phyloP scores from a whole-genome alignment of 2,329 filamentous ascomycete genomes.

The Colletotrichum orchidophilum region DNA sequence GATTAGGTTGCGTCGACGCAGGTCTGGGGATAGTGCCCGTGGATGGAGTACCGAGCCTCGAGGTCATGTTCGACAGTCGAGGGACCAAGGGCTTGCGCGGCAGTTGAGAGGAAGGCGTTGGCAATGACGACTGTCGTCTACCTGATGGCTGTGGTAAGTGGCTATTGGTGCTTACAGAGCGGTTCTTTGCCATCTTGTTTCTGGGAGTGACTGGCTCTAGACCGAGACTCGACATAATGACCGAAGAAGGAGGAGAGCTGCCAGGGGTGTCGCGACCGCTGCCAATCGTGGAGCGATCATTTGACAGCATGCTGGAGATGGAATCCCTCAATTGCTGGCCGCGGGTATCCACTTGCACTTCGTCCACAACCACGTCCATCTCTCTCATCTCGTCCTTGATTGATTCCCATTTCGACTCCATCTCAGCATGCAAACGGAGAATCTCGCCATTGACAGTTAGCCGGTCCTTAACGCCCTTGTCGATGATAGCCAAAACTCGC shows the following conservation, averaged over 20 bases:
- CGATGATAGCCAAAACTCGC: conserved; percentile 89
- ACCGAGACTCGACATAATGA: conserved; percentile 67
- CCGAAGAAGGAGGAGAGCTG: conserved; percentile 71
- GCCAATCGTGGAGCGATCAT: conserved; percentile 76
- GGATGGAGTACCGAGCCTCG: conserved; percentile 58
- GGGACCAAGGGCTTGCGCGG: conserved; percentile 53
- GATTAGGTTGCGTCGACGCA: conserved; percentile 58
- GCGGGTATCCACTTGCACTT: conserved; percentile 69
- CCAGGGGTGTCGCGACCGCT: conserved; percentile 78
- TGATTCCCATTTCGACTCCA: conserved; percentile 82
- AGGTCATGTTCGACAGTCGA: conserved; percentile 57
- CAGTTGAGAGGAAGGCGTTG: conserved; percentile 51
- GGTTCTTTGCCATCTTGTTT: conserved; percentile 52
- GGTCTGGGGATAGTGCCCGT: conserved; percentile 52
- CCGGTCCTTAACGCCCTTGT: conserved; percentile 94
- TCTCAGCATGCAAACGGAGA: conserved; percentile 83
- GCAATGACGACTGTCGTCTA: conserved; percentile 59
- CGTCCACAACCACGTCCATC: conserved; percentile 79
- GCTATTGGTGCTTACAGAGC: conserved; percentile 58
- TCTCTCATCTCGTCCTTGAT: conserved; percentile 81
- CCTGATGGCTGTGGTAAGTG: conserved; percentile 55
- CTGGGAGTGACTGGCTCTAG: conserved; percentile 58
- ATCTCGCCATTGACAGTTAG: conserved; percentile 97
- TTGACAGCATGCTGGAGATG: conserved; percentile 89
- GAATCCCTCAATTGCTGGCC: conserved; percentile 88